Conservation (phyloP, 345 rosid species). For the Arabidopsis thaliana region DNA sequence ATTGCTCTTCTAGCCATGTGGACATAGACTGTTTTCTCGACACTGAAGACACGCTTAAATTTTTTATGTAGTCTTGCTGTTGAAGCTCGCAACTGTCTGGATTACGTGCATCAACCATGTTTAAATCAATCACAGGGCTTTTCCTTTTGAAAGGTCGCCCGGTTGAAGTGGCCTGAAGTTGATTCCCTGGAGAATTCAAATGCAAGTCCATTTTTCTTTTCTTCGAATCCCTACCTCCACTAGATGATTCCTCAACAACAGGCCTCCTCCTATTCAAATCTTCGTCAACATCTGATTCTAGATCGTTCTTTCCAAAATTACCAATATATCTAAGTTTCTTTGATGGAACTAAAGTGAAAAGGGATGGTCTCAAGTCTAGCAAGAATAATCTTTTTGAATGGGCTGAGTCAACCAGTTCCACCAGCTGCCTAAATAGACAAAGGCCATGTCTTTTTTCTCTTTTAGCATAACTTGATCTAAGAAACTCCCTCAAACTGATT, state of each 20-base stretch:
- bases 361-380: slow-evolving; percentile 62
- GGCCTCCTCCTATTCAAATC: slow-evolving; percentile 54
- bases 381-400: slow-evolving; percentile 68
- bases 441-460: slow-evolving; percentile 54
- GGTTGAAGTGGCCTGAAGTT: slow-evolving; percentile 43
- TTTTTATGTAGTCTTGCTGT: slow-evolving; percentile 39
- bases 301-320: slow-evolving; percentile 48
- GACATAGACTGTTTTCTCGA: slow-evolving; percentile 44
- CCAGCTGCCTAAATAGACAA: slow-evolving; percentile 64
- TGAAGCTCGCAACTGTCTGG: slow-evolving; percentile 45
- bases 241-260: slow-evolving; percentile 43
- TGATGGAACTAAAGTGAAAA: slow-evolving; percentile 53
- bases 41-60: slow-evolving; percentile 33
- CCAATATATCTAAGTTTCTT: slow-evolving; percentile 61
- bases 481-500: slow-evolving; percentile 65
- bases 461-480: slow-evolving; percentile 49
- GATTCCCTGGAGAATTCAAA: slow-evolving; percentile 33
- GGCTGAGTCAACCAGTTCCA: slow-evolving; percentile 68
- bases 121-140: slow-evolving; percentile 38
- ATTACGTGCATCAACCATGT: slow-evolving; percentile 40
- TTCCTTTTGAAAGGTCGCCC: slow-evolving; percentile 39
- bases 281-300: slow-evolving; percentile 38
- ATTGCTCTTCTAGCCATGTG: slow-evolving; percentile 59
- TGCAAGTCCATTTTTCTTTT: slow-evolving; percentile 48
- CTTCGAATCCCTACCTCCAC: slow-evolving; percentile 44